Evolutionary conservation across 768 basidiomycete genomes (phyloP).

Genomic region (Phaeolepiota aurea): DNA sequence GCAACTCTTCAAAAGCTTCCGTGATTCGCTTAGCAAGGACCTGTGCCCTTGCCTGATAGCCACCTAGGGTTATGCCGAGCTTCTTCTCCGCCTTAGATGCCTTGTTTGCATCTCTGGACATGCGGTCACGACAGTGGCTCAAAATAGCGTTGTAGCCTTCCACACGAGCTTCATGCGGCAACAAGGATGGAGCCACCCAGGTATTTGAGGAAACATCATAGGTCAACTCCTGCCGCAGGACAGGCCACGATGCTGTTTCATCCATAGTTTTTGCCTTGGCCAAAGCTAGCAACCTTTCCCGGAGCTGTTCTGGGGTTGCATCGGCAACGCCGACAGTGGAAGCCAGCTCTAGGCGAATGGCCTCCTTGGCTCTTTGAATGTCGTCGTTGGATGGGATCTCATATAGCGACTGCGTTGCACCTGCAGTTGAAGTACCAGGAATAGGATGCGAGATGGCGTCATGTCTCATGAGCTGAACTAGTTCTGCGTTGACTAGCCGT

Average conservation of each 20-base stretch:
- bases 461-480: constrained; percentile 73
- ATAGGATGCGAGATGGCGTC: constrained; percentile 84
- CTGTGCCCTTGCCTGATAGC: constrained; percentile 74
- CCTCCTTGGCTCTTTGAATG: constrained; percentile 57
- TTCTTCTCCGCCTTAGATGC: constrained; percentile 88
- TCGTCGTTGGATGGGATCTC: constrained; percentile 71
- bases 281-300: constrained; percentile 62
- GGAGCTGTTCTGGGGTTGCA: constrained; percentile 71
- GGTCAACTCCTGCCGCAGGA: constrained; percentile 48
- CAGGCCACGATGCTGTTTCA: constrained; percentile 65
- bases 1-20: constrained; percentile 65
- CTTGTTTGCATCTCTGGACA: constrained; percentile 76
- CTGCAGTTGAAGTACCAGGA: constrained; percentile 77
- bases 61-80: constrained; percentile 78
- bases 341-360: constrained; percentile 78
- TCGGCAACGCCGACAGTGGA: constrained; percentile 76
- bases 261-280: constrained; percentile 54
- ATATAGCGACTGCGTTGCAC: constrained; percentile 62
- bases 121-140: constrained; percentile 52
- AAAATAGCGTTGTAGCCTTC: constrained; percentile 59
- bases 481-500: constrained; percentile 66
- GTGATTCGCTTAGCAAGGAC: constrained; percentile 55
- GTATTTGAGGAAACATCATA: constrained; percentile 45
- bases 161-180: constrained; percentile 53
- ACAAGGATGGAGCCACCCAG: constrained; percentile 60